Percentiles rank a stretch among this genome's conserved stretches.
Evolutionary conservation across 768 basidiomycete genomes (phyloP).

Genomic region (Collybiopsis confluens): DNA sequence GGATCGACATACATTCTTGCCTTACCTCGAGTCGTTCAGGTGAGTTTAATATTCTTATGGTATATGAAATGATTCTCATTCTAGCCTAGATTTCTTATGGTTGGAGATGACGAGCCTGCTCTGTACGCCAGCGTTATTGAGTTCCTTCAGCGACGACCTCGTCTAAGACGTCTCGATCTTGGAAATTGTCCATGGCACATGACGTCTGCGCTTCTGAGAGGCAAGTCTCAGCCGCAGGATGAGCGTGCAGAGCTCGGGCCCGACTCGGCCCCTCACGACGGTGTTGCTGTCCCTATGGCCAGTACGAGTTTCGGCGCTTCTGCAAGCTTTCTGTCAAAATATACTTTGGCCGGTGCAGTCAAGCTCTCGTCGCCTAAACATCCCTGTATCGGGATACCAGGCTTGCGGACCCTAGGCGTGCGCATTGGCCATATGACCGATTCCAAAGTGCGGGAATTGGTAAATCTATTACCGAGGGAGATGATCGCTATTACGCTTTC

Average conservation of each 20-base stretch:
- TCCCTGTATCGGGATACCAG: conserved; percentile 23
- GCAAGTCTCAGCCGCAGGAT: not conserved
- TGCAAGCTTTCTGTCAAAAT: not conserved
- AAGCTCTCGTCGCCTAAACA: not conserved
- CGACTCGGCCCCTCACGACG: not conserved
- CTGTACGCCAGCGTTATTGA: conserved; percentile 53
- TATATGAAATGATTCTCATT: not conserved
- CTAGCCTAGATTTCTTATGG: conserved; percentile 40
- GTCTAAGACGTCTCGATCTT: conserved; percentile 53
- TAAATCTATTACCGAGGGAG: conserved; percentile 35
- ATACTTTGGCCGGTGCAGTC: not conserved
- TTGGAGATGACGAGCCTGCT: conserved; percentile 51
- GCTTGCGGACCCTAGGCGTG: conserved; percentile 55
- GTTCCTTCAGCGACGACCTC: conserved; percentile 46
- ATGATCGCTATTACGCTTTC: conserved; percentile 54
- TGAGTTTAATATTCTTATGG: not conserved
- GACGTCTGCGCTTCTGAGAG: conserved; percentile 12
- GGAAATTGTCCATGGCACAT: conserved; percentile 67
- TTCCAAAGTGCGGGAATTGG: conserved; percentile 31
- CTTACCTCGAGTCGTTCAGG: conserved; percentile 58
- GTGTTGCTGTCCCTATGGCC: not conserved
- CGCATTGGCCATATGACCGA: conserved; percentile 47
- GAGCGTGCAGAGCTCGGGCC: not conserved
- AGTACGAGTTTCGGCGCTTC: conserved; percentile 6
- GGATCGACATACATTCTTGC: conserved; percentile 55